Conservation (phyloP, 345 rosid genomes). For the Abelmoschus esculentus region DNA sequence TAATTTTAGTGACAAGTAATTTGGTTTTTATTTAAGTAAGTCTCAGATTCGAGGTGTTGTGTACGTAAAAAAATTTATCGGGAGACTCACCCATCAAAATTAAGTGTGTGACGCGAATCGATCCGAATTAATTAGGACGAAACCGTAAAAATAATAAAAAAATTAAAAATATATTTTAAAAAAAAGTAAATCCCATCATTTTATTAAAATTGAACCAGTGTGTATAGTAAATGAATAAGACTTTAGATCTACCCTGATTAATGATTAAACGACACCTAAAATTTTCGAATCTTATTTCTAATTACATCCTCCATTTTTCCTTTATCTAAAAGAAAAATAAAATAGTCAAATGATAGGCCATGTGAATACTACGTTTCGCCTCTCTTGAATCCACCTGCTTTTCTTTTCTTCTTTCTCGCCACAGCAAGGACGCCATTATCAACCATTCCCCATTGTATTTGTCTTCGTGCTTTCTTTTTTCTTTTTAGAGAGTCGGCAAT, state of each 20-base stretch:
- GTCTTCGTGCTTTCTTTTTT: background rate
- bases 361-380: slow-evolving; percentile 36
- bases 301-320: background rate
- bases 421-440: background rate
- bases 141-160: too few species aligned
- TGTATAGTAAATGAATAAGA: background rate
- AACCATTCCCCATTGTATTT: background rate
- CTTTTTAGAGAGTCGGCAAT: slow-evolving; percentile 15
- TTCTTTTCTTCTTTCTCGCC: background rate
- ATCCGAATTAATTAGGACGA: too few species aligned
- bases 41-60: too few species aligned
- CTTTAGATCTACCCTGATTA: background rate
- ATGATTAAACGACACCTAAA: background rate
- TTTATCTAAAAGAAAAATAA: background rate
- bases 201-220: background rate
- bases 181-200: background rate
- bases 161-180: too few species aligned
- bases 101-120: background rate
- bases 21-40: too few species aligned
- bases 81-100: too few species aligned
- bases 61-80: too few species aligned
- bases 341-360: slow-evolving; percentile 45
- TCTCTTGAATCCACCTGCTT: background rate
- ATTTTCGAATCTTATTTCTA: background rate
- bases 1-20: too few species aligned